Conservation (phyloP, 2,329 filamentous ascomycete genomes). For the Aschersonia sp. region DNA sequence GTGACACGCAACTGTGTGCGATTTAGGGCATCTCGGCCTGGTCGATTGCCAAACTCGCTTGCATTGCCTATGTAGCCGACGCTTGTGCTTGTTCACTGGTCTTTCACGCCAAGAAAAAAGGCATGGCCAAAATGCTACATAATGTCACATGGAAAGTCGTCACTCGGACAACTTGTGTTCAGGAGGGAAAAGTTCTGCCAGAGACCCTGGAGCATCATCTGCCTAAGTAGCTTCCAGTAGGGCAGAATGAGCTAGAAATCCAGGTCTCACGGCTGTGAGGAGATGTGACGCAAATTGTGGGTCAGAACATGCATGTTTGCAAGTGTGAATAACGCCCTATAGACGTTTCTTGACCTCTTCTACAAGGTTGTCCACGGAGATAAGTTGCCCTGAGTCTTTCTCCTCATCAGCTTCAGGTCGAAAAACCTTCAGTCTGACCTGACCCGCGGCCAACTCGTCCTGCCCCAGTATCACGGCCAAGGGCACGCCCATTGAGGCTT, state of each 20-base stretch:
- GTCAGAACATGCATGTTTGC: background rate
- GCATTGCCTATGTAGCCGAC: background rate
- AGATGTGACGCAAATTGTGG: background rate
- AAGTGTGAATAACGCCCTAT: background rate
- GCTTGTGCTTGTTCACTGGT: background rate
- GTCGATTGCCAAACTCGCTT: background rate
- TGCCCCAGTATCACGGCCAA: background rate
- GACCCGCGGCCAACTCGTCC: conserved; percentile 1
- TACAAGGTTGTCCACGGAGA: background rate
- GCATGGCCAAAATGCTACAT: background rate
- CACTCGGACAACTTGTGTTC: background rate
- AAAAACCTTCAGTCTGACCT: conserved; percentile 1
- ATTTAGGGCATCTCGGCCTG: background rate
- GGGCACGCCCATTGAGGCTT: conserved; percentile 1
- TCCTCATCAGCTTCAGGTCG: background rate
- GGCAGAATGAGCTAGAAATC: background rate
- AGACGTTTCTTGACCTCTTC: conserved; percentile 1
- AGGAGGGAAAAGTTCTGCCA: background rate
- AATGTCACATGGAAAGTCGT: background rate
- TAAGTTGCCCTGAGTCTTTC: conserved; percentile 1
- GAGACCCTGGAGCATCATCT: background rate
- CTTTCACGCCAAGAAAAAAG: background rate
- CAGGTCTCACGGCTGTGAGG: background rate
- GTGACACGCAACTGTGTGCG: background rate
- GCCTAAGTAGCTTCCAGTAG: background rate